Evolutionary conservation across 2,329 filamentous ascomycete species (phyloP), one percentile per base, ranked within the genome.

Genomic region (Talaromyces sp.): DNA sequence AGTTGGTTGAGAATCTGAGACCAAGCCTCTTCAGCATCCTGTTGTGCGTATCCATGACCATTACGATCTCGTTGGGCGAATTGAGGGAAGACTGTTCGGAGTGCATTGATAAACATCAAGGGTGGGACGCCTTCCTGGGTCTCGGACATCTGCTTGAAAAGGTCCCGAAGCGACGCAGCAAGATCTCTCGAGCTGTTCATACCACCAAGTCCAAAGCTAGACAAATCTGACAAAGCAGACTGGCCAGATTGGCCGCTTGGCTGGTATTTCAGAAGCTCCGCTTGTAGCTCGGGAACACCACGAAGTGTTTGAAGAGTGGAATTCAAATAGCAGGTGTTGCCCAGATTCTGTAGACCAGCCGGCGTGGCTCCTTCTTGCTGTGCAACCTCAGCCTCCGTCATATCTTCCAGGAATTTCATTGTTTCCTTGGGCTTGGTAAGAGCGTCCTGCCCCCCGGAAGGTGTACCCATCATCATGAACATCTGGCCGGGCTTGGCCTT

Each of bases 251-350:
- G 73, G 69, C 54, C 73, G 70, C 65, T 67, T 36, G 72, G 64
- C 41, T 66, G 81, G 64, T 90, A 95, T 43, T 81, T 85, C 55
- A 78, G 69, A 41, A 99, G 81, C 63, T 90, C 85, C 32, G 90
- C 81, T 68, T 96, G 91, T 32, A 99, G 84, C 76, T 99, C 94
- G 8, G 94, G 94, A 54, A 99, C 91, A 48, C 88, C 83, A 57
- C 90, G 86, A 61, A 99, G 79, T 3, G 91, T 88, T 73, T 99
- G 95, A n/a, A 99, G 81, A 0, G 93, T 96, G 45, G 94, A 94
- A 80, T 99, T 99, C 67, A 97, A 86, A 72, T 99, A 99, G 79
- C 94, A 99, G 3, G 95, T 99, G 75, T 99, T 99, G 64, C 95
- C 94, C 56, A 97, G 79, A 69, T 99, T 99, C 70, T 89, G 83